These are phyloP conservation scores for Eucalyptus regnans DNA, from an alignment of 345 rosid species.

Conservation along the genomic window DNA sequence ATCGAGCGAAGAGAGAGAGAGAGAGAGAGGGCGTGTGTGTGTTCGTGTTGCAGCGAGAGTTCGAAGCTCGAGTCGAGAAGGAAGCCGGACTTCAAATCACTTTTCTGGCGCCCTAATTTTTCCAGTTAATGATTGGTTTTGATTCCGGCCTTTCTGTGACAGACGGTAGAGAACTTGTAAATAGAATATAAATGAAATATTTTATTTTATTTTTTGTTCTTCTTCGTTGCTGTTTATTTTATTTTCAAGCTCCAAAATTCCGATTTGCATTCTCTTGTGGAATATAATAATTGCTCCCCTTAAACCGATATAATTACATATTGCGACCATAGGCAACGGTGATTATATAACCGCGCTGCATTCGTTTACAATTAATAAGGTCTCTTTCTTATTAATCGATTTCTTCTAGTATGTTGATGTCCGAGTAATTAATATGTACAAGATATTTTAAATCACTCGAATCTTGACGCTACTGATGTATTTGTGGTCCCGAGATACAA, in stretches of 20 bases:
- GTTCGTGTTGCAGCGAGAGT: slow-evolving; percentile 1
- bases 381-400: no score
- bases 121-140: slow-evolving; percentile 13
- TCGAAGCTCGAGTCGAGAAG: background rate
- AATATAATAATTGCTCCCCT: background rate
- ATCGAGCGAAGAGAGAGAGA: background rate
- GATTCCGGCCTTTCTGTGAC: slow-evolving; percentile 6
- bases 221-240: background rate
- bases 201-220: background rate
- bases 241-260: background rate
- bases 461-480: background rate
- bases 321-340: rapidly evolving
- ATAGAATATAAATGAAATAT: background rate
- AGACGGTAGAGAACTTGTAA: background rate
- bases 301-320: background rate
- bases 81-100: slow-evolving; percentile 21
- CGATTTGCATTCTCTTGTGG: background rate
- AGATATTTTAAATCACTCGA: rapidly evolving
- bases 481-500: background rate
- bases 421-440: rapidly evolving
- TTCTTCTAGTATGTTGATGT: no score
- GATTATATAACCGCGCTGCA: background rate
- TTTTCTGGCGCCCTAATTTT: background rate
- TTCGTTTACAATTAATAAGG: background rate
- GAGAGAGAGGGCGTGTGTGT: background rate